phyloP scores from a whole-genome alignment of 257 asterid genomes.

The Solanum piurae region DNA sequence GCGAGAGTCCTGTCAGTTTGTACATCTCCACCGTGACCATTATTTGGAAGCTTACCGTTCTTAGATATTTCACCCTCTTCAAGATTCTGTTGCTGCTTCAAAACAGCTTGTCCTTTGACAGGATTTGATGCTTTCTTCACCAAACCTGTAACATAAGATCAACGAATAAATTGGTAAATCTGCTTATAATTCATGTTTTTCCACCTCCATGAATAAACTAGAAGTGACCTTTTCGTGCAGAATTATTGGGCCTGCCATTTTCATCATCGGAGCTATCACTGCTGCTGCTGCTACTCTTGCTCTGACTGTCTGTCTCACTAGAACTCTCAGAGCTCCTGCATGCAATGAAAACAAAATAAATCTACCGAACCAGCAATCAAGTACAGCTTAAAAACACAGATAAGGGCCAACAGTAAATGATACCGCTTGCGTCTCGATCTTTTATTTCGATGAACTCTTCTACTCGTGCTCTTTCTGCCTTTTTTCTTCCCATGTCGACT shows the following conservation, averaged over 20 bases:
- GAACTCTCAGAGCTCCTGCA: constrained; percentile 62
- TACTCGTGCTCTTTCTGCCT: constrained; percentile 29
- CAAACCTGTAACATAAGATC: neutral
- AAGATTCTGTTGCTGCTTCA: constrained; percentile 27
- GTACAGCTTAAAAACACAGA: neutral
- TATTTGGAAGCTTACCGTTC: constrained; percentile 31
- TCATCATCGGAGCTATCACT: constrained; percentile 58
- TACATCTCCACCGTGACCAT: constrained; percentile 25
- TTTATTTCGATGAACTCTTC: constrained; percentile 29
- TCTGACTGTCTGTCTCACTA: constrained; percentile 42
- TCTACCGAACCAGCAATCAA: neutral
- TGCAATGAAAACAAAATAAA: neutral
- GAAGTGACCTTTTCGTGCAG: constrained; percentile 21
- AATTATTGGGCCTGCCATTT: constrained; percentile 18
- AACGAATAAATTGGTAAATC: neutral
- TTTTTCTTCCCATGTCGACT: constrained; percentile 34
- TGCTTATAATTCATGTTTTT: neutral
- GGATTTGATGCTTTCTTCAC: constrained; percentile 18
- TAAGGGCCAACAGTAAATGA: neutral
- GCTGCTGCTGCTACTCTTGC: constrained; percentile 28
- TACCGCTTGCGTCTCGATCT: constrained; percentile 28
- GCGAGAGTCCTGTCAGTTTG: constrained; percentile 18
- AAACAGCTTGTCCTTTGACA: constrained; percentile 13
- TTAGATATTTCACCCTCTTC: constrained; percentile 60
- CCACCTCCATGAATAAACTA: neutral